Conservation (phyloP, 345 rosid species). For the Arabidopsis thaliana region DNA sequence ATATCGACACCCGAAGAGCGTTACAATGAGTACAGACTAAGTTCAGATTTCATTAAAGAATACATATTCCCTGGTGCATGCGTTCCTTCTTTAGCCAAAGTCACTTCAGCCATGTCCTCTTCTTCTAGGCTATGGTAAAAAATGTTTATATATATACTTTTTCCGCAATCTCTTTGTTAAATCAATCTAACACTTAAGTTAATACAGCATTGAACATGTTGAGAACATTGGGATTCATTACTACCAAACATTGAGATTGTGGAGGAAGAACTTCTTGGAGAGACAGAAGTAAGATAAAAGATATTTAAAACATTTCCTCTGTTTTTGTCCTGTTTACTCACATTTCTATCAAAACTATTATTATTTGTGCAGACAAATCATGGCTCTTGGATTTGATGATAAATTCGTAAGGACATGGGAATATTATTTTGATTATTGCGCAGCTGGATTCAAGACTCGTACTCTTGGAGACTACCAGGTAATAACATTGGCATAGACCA, state of each 20-base stretch:
- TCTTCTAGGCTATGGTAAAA: constrained; percentile 79
- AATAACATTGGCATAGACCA: not conserved
- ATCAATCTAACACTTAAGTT: not conserved
- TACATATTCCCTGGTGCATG: constrained; percentile 94
- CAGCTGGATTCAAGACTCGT: constrained; percentile 79
- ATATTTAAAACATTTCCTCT: not conserved
- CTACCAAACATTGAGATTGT: constrained; percentile 72
- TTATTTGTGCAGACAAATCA: constrained; percentile 58
- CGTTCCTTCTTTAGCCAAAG: constrained; percentile 76
- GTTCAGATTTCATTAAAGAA: constrained; percentile 92
- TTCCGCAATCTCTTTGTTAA: not conserved
- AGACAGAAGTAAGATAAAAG: constrained; percentile 57
- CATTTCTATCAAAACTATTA: not conserved
- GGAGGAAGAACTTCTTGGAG: constrained; percentile 85
- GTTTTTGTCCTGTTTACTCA: not conserved
- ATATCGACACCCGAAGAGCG: constrained; percentile 87
- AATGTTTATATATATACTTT: not conserved
- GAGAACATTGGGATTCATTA: constrained; percentile 89
- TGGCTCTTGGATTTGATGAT: constrained; percentile 71
- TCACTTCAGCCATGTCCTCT: constrained; percentile 78
- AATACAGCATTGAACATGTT: constrained; percentile 78
- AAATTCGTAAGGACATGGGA: constrained; percentile 93
- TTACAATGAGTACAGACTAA: constrained; percentile 74
- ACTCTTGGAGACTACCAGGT: constrained; percentile 83
- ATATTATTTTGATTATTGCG: constrained; percentile 87